phyloP scores from a whole-genome alignment of 2,329 filamentous ascomycete species.

The Penicillium expansum region DNA sequence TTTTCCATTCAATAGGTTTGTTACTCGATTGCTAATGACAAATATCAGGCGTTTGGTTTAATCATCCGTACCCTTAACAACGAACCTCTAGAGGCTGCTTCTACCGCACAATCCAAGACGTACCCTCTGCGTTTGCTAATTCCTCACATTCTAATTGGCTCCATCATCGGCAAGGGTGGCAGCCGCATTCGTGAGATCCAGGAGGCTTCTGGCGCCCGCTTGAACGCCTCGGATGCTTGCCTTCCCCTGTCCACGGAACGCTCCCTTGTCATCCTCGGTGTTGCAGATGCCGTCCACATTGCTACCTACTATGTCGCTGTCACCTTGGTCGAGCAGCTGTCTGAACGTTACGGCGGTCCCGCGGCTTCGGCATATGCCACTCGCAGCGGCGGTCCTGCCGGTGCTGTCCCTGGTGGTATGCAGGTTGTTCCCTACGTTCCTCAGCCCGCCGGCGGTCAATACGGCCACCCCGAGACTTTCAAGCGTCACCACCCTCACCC shows the following conservation, averaged over 20 bases:
- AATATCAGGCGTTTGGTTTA: slow-evolving; percentile 80
- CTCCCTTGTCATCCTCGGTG: slow-evolving; percentile 95
- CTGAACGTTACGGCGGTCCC: slow-evolving; percentile 91
- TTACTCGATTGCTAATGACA: slow-evolving; percentile 16
- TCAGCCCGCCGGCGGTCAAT: slow-evolving; percentile 87
- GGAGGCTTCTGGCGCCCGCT: slow-evolving; percentile 89
- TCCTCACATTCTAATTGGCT: slow-evolving; percentile 94
- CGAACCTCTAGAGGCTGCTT: slow-evolving; percentile 82
- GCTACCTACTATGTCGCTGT: slow-evolving; percentile 98
- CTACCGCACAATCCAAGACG: slow-evolving; percentile 91
- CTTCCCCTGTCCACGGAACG: slow-evolving; percentile 93
- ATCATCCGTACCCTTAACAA: slow-evolving; percentile 99
- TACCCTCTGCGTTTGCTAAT: slow-evolving; percentile 94
- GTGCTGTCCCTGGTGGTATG: slow-evolving; percentile 94
- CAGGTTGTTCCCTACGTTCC: slow-evolving; percentile 98
- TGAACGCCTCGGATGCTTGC: slow-evolving; percentile 94
- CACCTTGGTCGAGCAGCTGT: slow-evolving; percentile 95
- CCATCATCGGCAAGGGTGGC: slow-evolving; percentile 96
- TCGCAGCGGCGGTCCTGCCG: slow-evolving; percentile 86
- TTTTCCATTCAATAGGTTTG: background rate
- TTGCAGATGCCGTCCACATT: slow-evolving; percentile 97
- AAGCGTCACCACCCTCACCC: slow-evolving; percentile 69
- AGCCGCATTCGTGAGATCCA: slow-evolving; percentile 97
- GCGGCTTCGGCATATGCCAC: slow-evolving; percentile 97
- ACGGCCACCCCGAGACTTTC: slow-evolving; percentile 83